These are phyloP conservation scores for Puccinia horiana DNA, from an alignment of 1,284 basidiomycete species.

Conservation along the genomic window DNA sequence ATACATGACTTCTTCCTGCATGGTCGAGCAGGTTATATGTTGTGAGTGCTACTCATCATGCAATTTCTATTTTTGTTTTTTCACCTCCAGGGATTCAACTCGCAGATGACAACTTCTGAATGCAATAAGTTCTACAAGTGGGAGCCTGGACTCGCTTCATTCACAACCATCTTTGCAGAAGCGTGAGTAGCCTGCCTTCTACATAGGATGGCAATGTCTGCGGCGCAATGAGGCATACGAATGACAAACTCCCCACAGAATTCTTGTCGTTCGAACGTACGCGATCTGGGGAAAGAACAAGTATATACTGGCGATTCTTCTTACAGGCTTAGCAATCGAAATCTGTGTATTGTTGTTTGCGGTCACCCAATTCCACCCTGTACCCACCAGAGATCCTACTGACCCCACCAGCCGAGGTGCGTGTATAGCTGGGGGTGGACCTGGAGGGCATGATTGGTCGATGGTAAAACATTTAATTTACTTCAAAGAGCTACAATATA, in stretches of 20 bases:
- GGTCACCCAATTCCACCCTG: constrained; percentile 39
- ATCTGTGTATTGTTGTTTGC: constrained; percentile 43
- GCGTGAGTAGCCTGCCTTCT: constrained; percentile 23
- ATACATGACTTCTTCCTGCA: background rate
- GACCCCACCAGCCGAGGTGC: constrained; percentile 47
- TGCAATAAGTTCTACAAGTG: constrained; percentile 44
- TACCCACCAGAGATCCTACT: constrained; percentile 44
- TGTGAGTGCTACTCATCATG: background rate
- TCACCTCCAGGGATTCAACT: constrained; percentile 38
- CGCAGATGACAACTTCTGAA: constrained; percentile 31
- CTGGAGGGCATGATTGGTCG: constrained; percentile 48
- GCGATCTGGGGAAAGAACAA: constrained; percentile 49
- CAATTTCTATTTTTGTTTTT: background rate
- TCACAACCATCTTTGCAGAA: constrained; percentile 49
- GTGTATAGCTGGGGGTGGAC: constrained; percentile 48
- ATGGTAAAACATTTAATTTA: constrained; percentile 24
- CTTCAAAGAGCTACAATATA: background rate
- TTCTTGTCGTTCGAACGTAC: constrained; percentile 42
- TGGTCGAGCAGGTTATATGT: background rate
- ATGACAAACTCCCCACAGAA: constrained; percentile 2
- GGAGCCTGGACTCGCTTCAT: constrained; percentile 45
- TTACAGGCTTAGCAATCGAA: constrained; percentile 27
- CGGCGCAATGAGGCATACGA: background rate
- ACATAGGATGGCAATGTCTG: background rate
- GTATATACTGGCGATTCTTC: constrained; percentile 30